phyloP scores from a whole-genome alignment of 2,329 filamentous ascomycete genomes.

The Cladobotryum mycophilum region DNA sequence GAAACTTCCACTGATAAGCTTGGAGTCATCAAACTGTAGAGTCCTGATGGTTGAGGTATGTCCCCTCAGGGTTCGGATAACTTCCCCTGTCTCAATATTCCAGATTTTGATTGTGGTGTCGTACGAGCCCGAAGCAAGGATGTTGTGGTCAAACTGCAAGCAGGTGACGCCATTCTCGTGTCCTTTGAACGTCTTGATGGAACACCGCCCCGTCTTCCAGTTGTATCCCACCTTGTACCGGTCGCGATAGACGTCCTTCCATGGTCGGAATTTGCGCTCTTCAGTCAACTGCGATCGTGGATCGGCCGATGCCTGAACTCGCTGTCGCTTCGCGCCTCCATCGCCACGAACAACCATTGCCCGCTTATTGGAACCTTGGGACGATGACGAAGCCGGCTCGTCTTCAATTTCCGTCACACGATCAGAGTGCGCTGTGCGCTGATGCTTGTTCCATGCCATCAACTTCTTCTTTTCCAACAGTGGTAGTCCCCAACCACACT shows the following conservation, averaged over 20 bases:
- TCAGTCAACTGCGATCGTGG: slow-evolving; percentile 30
- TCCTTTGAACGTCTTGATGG: slow-evolving; percentile 75
- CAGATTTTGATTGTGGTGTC: slow-evolving; percentile 94
- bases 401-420: slow-evolving; percentile 19
- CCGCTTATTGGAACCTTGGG: slow-evolving; percentile 29
- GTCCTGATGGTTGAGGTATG: slow-evolving; percentile 80
- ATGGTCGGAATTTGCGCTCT: slow-evolving; percentile 56
- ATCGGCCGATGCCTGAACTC: slow-evolving; percentile 20
- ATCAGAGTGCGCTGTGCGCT: slow-evolving; percentile 51
- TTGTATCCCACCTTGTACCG: slow-evolving; percentile 93
- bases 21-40: slow-evolving; percentile 86
- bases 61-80: slow-evolving; percentile 75
- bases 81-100: slow-evolving; percentile 83
- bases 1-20: slow-evolving; percentile 83
- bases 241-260: slow-evolving; percentile 97
- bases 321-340: slow-evolving; percentile 28
- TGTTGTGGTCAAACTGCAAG: slow-evolving; percentile 69
- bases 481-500: slow-evolving; percentile 92
- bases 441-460: slow-evolving; percentile 79
- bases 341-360: slow-evolving; percentile 23
- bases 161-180: slow-evolving; percentile 67
- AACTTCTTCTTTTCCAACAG: slow-evolving; percentile 82
- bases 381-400: slow-evolving; percentile 15
- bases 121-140: slow-evolving; percentile 90
- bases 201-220: slow-evolving; percentile 92